Conservation (phyloP, 2,329 filamentous ascomycete species). For the Alternaria brassicicola region DNA sequence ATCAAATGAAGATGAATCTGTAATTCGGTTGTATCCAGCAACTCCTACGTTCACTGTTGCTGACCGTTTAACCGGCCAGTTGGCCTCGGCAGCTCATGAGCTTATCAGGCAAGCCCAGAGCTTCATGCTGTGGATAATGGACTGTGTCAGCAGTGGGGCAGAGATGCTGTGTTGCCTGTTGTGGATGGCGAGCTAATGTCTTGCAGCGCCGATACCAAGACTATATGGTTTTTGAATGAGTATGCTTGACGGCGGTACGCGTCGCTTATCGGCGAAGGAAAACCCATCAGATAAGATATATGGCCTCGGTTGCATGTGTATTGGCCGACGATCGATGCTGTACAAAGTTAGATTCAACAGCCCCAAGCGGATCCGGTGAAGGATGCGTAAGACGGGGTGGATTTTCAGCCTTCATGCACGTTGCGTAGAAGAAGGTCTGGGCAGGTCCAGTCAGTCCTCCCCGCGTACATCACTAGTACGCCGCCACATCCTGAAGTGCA, state of each 20-base stretch:
- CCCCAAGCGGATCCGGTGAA: slow-evolving; percentile 9
- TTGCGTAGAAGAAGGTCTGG: background rate
- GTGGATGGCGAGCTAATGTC: slow-evolving; percentile 14
- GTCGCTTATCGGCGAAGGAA: slow-evolving; percentile 2
- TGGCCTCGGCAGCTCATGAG: slow-evolving; percentile 1
- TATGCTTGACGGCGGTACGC: slow-evolving; percentile 4
- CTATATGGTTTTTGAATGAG: background rate
- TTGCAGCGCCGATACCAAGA: slow-evolving; percentile 11
- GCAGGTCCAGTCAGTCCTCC: background rate
- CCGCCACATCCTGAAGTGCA: background rate
- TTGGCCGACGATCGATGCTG: slow-evolving; percentile 15
- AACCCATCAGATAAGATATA: slow-evolving; percentile 14
- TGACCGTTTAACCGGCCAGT: slow-evolving; percentile 16
- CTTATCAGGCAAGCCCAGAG: background rate
- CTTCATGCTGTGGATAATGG: slow-evolving; percentile 19
- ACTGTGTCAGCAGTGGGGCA: slow-evolving; percentile 30
- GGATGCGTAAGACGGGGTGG: slow-evolving; percentile 1
- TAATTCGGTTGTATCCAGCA: slow-evolving; percentile 15
- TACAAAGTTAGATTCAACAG: slow-evolving; percentile 7
- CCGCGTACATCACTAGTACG: slow-evolving; percentile 4
- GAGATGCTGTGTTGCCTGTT: slow-evolving; percentile 1
- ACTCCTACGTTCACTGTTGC: slow-evolving; percentile 3
- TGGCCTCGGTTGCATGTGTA: slow-evolving; percentile 23
- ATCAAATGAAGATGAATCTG: background rate
- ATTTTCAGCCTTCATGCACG: background rate